Percentiles rank a stretch among this genome's conserved stretches.
Conservation (phyloP, 1,284 basidiomycete genomes). For the Pyrrhoderma noxium region DNA sequence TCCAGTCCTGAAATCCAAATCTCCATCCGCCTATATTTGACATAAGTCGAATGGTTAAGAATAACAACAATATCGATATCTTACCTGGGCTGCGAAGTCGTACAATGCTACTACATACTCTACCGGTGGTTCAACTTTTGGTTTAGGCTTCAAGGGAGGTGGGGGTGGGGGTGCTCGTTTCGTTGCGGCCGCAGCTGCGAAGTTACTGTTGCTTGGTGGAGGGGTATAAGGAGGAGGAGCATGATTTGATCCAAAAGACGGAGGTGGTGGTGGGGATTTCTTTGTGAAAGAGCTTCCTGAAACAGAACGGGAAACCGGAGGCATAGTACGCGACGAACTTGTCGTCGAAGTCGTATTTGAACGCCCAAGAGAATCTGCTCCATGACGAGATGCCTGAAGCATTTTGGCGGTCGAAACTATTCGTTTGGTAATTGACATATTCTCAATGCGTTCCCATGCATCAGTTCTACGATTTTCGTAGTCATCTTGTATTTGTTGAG, state of each 20-base stretch:
- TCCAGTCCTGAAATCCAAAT: constrained; percentile 87
- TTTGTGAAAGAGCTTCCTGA: constrained; percentile 37
- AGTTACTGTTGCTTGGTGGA: constrained; percentile 32
- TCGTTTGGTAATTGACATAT: constrained; percentile 72
- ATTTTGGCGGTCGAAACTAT: constrained; percentile 57
- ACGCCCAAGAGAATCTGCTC: constrained; percentile 33
- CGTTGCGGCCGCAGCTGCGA: constrained; percentile 36
- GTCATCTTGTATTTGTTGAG: constrained; percentile 67
- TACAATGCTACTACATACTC: constrained; percentile 91
- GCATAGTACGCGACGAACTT: constrained; percentile 29
- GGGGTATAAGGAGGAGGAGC: constrained; percentile 50
- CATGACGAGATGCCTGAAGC: constrained; percentile 17
- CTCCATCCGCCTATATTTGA: constrained; percentile 72
- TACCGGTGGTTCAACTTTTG: constrained; percentile 47
- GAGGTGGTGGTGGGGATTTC: constrained; percentile 34
- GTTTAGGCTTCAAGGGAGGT: constrained; percentile 74
- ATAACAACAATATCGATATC: constrained; percentile 15
- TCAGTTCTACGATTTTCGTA: constrained; percentile 81
- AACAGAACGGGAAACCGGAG: constrained; percentile 32
- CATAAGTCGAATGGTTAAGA: constrained; percentile 1
- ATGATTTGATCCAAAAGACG: constrained; percentile 35
- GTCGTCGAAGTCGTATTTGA: constrained; percentile 35
- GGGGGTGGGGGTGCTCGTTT: constrained; percentile 87
- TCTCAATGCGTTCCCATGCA: constrained; percentile 69
- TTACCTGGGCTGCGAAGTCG: constrained; percentile 83